Evolutionary conservation across 495 filamentous ascomycete species (phyloP).

Genomic region (Tuber microsphaerosporum): DNA sequence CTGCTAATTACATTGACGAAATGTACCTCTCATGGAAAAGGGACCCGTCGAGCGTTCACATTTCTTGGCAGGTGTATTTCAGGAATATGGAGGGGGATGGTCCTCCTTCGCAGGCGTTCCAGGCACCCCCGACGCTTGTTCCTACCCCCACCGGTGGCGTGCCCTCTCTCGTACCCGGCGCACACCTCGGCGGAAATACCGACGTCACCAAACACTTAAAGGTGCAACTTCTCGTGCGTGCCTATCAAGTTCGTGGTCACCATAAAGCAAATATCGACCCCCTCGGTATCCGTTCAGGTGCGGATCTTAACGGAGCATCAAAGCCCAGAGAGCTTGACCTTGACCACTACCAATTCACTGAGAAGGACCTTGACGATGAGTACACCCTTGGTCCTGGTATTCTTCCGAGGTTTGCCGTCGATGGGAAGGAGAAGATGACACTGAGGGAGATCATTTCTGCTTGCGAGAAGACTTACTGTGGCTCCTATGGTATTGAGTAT

Average conservation of each 20-base stretch:
- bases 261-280: conserved; percentile 97
- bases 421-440: conserved; percentile 87
- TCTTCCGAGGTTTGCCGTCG: conserved; percentile 81
- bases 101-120: conserved; percentile 93
- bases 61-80: conserved; percentile 99
- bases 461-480: conserved; percentile 94
- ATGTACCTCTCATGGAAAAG: conserved; percentile 98
- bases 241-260: conserved; percentile 95
- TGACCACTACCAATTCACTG: conserved; percentile 86
- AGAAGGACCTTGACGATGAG: conserved; percentile 88
- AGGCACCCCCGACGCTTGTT: conserved; percentile 84
- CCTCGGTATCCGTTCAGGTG: conserved; percentile 80
- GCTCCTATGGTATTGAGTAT: conserved; percentile 92
- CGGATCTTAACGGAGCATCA: conserved; percentile 66
- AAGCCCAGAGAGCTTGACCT: conserved; percentile 88
- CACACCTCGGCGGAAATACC: conserved; percentile 63
- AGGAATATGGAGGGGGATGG: conserved; percentile 99
- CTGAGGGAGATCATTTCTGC: conserved; percentile 86
- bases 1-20: conserved; percentile 97
- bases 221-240: conserved; percentile 90
- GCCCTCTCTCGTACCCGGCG: conserved; percentile 62
- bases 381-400: conserved; percentile 92
- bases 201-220: conserved; percentile 96
- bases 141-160: conserved; percentile 72
- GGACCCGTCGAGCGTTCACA: conserved; percentile 85